phyloP scores from a whole-genome alignment of 208 protist genomes.

The Balamuthia mandrillaris region DNA sequence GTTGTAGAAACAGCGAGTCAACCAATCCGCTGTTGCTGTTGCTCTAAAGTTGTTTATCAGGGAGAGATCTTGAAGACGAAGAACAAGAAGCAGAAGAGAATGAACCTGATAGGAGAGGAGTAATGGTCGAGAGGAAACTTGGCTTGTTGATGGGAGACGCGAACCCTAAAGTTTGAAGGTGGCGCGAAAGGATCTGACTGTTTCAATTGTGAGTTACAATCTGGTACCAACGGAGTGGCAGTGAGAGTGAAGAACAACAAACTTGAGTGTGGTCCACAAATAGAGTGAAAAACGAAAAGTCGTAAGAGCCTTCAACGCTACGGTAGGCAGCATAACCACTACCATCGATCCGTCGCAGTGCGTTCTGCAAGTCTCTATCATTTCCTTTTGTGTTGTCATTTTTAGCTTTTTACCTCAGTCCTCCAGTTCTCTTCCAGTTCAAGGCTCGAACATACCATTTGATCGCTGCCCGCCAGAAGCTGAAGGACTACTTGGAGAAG shows the following conservation, averaged over 20 bases:
- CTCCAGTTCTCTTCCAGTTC: too few relatives aligned
- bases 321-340: neutral
- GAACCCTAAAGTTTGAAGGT: constrained; percentile 51
- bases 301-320: constrained; percentile 72
- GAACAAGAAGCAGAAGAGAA: neutral
- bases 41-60: neutral
- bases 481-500: too few relatives aligned
- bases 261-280: constrained; percentile 56
- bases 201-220: too few relatives aligned
- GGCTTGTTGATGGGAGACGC: neutral
- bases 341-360: neutral
- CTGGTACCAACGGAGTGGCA: too few relatives aligned
- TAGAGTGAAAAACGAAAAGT: constrained; percentile 79
- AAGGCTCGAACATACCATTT: too few relatives aligned
- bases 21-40: constrained; percentile 42
- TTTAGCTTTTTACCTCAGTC: too few relatives aligned
- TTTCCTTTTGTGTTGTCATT: too few relatives aligned
- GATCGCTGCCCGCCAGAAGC: too few relatives aligned
- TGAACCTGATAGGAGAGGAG: neutral
- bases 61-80: neutral
- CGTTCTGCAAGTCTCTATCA: too few relatives aligned
- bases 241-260: too few relatives aligned
- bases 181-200: constrained; percentile 69
- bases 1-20: constrained; percentile 49
- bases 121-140: constrained; percentile 39